Conservation (phyloP, 2,329 filamentous ascomycete genomes). For the Alternaria tenuissima region DNA sequence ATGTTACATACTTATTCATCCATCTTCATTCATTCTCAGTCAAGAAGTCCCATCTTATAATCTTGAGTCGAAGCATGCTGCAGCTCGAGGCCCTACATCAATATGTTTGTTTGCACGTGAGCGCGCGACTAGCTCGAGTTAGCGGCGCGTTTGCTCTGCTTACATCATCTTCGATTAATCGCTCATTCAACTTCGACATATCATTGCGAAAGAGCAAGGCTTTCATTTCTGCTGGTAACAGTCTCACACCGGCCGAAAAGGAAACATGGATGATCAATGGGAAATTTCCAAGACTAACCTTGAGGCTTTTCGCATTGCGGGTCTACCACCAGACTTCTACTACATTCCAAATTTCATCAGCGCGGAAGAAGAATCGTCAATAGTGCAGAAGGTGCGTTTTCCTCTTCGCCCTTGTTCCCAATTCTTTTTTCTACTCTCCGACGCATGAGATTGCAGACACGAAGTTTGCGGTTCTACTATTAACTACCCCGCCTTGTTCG, state of each 20-base stretch:
- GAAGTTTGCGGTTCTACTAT: neutral
- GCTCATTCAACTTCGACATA: neutral
- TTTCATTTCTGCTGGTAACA: neutral
- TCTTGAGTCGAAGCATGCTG: neutral
- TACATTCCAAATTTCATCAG: conserved; percentile 90
- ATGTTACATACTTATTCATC: neutral
- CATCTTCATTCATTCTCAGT: neutral
- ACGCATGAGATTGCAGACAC: neutral
- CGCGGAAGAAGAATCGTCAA: conserved; percentile 72
- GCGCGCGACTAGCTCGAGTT: neutral
- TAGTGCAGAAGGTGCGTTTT: conserved; percentile 72
- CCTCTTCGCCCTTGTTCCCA: neutral
- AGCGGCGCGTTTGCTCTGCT: neutral
- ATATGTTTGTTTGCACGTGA: conserved; percentile 4
- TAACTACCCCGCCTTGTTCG: neutral
- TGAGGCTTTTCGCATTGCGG: conserved; percentile 53
- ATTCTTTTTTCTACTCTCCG: neutral
- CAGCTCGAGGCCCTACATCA: neutral
- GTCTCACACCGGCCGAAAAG: rapidly evolving
- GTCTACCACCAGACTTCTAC: conserved; percentile 72
- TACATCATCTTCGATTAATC: neutral
- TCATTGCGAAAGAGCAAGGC: neutral
- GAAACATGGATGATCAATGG: neutral
- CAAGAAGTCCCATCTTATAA: neutral
- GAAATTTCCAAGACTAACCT: conserved; percentile 1